Percentiles rank a stretch among this genome's conserved stretches.
phyloP scores from a whole-genome alignment of 495 filamentous ascomycete species.

The Ascobolus immersus region DNA sequence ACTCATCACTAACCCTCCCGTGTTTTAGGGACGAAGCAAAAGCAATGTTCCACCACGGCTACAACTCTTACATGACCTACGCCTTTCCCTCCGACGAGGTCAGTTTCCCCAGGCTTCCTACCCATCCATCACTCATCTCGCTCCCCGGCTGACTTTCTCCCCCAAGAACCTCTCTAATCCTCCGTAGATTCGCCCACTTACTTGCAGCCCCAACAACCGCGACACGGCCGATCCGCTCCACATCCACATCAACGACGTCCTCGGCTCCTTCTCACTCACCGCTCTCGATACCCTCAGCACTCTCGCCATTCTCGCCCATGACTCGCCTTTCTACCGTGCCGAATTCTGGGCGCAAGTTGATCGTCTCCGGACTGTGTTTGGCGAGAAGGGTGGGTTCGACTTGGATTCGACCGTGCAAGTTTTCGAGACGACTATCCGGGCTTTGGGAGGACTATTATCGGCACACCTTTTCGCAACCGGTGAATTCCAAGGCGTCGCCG shows the following conservation, averaged over 20 bases:
- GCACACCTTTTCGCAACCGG: conserved; percentile 83
- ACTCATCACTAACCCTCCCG: background rate
- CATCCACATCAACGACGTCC: conserved; percentile 76
- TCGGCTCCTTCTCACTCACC: conserved; percentile 91
- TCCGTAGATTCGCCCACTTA: conserved; percentile 47
- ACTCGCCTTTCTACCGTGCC: conserved; percentile 11
- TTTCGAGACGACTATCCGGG: conserved; percentile 89
- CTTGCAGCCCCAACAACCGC: conserved; percentile 53
- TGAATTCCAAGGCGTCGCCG: conserved; percentile 26
- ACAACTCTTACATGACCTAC: conserved; percentile 74
- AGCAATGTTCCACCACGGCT: conserved; percentile 91
- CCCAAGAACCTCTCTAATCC: too few species aligned
- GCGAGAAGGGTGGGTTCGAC: conserved; percentile 54
- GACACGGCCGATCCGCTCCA: conserved; percentile 56
- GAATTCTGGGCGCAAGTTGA: conserved; percentile 33
- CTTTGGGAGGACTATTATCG: conserved; percentile 71
- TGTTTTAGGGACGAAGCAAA: conserved; percentile 38
- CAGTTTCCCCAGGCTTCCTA: conserved; percentile 7
- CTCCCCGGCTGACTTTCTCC: too few species aligned
- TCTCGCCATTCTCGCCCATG: conserved; percentile 69
- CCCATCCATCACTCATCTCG: conserved; percentile 4
- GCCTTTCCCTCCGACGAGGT: conserved; percentile 94
- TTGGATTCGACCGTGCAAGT: conserved; percentile 94
- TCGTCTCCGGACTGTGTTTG: conserved; percentile 22
- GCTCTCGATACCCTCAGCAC: conserved; percentile 85